A percentile compares a stretch with the other conserved stretches of the same genome.
Evolutionary conservation across 352 stramenopile genomes (phyloP).

Genomic region (Aphanomyces astaci): DNA sequence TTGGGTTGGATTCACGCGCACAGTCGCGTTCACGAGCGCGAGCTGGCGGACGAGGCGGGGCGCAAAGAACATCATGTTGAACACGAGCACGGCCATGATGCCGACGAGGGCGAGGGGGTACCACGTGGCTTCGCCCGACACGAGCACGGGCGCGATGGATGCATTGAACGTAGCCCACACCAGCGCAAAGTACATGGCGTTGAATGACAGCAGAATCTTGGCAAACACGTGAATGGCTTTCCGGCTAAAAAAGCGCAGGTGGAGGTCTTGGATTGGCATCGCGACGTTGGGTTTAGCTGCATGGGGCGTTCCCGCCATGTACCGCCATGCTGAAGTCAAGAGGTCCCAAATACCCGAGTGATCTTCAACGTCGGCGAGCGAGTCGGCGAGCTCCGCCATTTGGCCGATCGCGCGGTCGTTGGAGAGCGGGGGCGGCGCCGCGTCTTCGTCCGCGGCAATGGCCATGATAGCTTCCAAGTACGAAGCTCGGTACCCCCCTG

Average conservation of each 20-base stretch:
- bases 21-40: conserved; percentile 19
- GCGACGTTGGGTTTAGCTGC: neutral
- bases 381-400: conserved; percentile 11
- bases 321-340: neutral
- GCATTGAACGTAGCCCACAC: conserved; percentile 3
- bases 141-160: neutral
- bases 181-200: conserved; percentile 22
- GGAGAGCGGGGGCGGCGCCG: neutral
- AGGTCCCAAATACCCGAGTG: conserved; percentile 19
- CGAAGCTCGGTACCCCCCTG: neutral
- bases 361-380: conserved; percentile 12
- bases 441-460: neutral
- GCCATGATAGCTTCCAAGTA: conserved; percentile 2
- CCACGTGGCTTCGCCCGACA: neutral
- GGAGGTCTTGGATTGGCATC: neutral
- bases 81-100: neutral
- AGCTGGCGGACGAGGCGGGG: conserved; percentile 19
- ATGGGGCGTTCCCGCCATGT: neutral
- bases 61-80: conserved; percentile 16
- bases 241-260: conserved; percentile 13
- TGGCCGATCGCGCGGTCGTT: neutral
- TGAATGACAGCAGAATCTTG: conserved; percentile 20
- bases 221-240: conserved; percentile 16
- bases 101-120: neutral
- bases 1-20: conserved; percentile 14